A percentile compares a stretch with the other conserved stretches of the same genome.
These are phyloP conservation scores for Paecilomyces fulvus DNA, from an alignment of 2,329 filamentous ascomycete genomes.

Conservation along the genomic window DNA sequence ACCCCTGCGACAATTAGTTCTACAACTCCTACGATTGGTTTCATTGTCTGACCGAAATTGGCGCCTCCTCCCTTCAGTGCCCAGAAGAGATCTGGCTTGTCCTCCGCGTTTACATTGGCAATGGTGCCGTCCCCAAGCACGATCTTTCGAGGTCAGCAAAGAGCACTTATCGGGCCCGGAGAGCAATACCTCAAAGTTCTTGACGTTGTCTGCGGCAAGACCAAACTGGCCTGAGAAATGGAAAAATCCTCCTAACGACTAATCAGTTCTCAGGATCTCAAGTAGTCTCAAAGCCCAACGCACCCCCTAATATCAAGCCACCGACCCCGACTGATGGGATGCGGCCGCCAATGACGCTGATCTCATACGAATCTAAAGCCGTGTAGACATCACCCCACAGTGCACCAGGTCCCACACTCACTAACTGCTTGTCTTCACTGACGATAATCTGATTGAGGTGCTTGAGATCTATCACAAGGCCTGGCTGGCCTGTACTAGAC, in stretches of 20 bases:
- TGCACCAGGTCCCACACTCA: not conserved
- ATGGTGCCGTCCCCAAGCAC: constrained; percentile 11
- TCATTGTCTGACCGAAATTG: too few relatives aligned
- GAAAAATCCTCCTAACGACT: constrained; percentile 4
- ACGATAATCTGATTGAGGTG: not conserved
- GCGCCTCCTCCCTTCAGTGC: too few relatives aligned
- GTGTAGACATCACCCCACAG: not conserved
- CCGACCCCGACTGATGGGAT: not conserved
- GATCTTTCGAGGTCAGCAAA: constrained; percentile 8
- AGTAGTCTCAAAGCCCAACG: not conserved
- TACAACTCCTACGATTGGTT: too few relatives aligned
- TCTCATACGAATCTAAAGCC: not conserved
- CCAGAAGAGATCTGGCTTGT: too few relatives aligned
- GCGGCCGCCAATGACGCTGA: not conserved
- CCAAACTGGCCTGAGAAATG: constrained; percentile 7
- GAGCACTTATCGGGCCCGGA: too few relatives aligned
- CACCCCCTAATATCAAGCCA: not conserved
- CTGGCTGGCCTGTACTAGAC: not conserved
- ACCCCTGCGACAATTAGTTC: too few relatives aligned
- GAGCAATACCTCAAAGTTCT: constrained; percentile 4
- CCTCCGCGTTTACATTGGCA: too few relatives aligned
- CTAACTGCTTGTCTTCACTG: not conserved
- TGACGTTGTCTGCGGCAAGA: constrained; percentile 6
- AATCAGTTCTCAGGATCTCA: not conserved
- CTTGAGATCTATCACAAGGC: not conserved